These are phyloP conservation scores for Fraxinus sp. DNA, from an alignment of 305 asterid genomes.

Conservation along the genomic window DNA sequence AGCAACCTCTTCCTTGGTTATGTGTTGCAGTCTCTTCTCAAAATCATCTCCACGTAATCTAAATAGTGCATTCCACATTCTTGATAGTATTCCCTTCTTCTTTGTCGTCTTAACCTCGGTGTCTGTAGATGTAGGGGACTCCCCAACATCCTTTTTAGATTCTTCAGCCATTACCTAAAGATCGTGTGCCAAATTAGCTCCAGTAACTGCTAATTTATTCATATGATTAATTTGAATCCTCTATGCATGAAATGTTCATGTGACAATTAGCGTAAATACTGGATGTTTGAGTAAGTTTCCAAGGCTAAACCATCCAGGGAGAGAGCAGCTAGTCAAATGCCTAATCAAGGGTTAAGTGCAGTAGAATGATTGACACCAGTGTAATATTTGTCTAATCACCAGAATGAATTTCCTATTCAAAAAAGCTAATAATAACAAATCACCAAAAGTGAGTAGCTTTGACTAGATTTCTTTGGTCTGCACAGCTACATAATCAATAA, in stretches of 20 bases:
- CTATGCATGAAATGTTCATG: background rate
- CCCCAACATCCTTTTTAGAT: constrained; percentile 48
- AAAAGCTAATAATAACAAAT: background rate
- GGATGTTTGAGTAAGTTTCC: background rate
- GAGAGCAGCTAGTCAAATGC: background rate
- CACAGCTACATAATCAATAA: background rate
- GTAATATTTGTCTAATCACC: background rate
- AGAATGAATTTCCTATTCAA: background rate
- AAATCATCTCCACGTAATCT: constrained; percentile 72
- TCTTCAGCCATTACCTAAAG: constrained; percentile 56
- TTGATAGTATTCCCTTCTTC: constrained; percentile 67
- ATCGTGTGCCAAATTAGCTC: background rate
- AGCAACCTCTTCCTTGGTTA: constrained; percentile 84
- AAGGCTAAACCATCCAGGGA: background rate
- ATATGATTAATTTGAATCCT: background rate
- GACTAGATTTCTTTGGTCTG: background rate
- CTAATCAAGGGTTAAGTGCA: background rate
- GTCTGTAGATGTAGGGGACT: constrained; percentile 41
- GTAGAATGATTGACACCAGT: background rate
- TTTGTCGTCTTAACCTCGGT: constrained; percentile 43
- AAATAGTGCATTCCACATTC: constrained; percentile 70
- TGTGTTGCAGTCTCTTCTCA: constrained; percentile 84
- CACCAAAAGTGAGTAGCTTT: background rate
- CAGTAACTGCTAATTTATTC: background rate
- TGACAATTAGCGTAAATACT: background rate